A percentile compares a stretch with the other conserved stretches of the same genome.
Evolutionary conservation across 2,329 filamentous ascomycete species (phyloP).

Genomic region (Elsinoe fawcettii): DNA sequence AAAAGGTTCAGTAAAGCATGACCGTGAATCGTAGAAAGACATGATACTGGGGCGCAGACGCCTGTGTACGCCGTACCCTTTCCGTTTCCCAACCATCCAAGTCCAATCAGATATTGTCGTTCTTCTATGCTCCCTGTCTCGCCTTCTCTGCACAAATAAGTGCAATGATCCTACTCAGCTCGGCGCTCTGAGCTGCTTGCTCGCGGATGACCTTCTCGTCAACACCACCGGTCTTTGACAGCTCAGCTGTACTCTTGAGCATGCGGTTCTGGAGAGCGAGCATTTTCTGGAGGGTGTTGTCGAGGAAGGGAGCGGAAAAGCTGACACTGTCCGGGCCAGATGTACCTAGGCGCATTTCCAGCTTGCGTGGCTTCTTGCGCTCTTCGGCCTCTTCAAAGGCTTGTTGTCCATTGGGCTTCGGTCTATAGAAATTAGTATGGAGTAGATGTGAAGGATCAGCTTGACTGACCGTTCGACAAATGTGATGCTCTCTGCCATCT

Average conservation of each 20-base stretch:
- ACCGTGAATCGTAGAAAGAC: slow-evolving; percentile 14
- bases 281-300: slow-evolving; percentile 46
- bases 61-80: slow-evolving; percentile 10
- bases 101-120: neutral
- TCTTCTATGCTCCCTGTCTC: slow-evolving; percentile 35
- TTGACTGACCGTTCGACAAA: slow-evolving; percentile 38
- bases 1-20: slow-evolving; percentile 7
- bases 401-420: slow-evolving; percentile 21
- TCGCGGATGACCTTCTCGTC: slow-evolving; percentile 43
- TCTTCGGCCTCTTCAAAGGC: slow-evolving; percentile 24
- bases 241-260: slow-evolving; percentile 41
- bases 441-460: slow-evolving; percentile 2
- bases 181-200: slow-evolving; percentile 43
- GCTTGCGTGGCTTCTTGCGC: slow-evolving; percentile 41
- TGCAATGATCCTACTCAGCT: slow-evolving; percentile 43
- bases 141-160: slow-evolving; percentile 47
- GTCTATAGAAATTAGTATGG: slow-evolving; percentile 18
- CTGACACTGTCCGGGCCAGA: slow-evolving; percentile 33
- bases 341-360: slow-evolving; percentile 42
- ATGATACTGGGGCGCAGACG: slow-evolving; percentile 1
- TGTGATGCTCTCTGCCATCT: slow-evolving; percentile 47
- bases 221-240: slow-evolving; percentile 38
- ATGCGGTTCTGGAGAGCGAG: slow-evolving; percentile 43
- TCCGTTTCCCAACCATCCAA: neutral
- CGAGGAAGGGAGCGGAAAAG: slow-evolving; percentile 46